phyloP scores from a whole-genome alignment of 2,329 filamentous ascomycete genomes.

The Ampelomyces quisqualis region DNA sequence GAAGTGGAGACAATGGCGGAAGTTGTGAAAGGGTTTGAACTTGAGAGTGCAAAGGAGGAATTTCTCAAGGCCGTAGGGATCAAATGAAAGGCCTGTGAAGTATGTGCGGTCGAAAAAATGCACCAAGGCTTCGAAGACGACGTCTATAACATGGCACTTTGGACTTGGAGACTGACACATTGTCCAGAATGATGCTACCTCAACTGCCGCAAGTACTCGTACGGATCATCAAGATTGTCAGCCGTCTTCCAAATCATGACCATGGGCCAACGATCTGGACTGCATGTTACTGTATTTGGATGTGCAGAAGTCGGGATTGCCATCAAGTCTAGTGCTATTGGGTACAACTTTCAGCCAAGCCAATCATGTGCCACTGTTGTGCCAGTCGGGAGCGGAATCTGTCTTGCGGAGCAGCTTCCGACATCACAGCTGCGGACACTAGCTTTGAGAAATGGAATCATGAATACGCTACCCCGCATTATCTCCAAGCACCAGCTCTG shows the following conservation, averaged over 20 bases:
- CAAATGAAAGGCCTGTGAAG: constrained; percentile 26
- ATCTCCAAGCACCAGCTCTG: background rate
- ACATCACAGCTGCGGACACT: background rate
- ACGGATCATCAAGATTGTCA: background rate
- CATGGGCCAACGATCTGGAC: too few relatives aligned
- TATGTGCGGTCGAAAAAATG: too few relatives aligned
- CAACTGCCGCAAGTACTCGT: too few relatives aligned
- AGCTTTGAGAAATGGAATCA: constrained; percentile 12
- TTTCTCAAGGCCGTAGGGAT: constrained; percentile 41
- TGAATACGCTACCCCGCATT: constrained; percentile 17
- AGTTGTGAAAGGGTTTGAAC: constrained; percentile 42
- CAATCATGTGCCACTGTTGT: background rate
- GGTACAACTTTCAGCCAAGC: too few relatives aligned
- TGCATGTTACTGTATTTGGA: too few relatives aligned
- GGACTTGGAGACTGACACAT: too few relatives aligned
- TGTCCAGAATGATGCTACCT: too few relatives aligned
- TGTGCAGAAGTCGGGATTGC: background rate
- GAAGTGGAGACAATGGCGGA: constrained; percentile 51
- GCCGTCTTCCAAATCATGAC: constrained; percentile 2
- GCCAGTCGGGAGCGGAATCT: constrained; percentile 1
- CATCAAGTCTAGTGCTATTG: background rate
- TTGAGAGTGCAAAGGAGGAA: constrained; percentile 27
- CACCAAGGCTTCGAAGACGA: background rate
- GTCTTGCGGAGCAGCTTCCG: constrained; percentile 12
- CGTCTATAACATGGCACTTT: background rate